A percentile compares a stretch with the other conserved stretches of the same genome.
Evolutionary conservation across 2,329 filamentous ascomycete species (phyloP).

Genomic region (Rhinocladiella similis): DNA sequence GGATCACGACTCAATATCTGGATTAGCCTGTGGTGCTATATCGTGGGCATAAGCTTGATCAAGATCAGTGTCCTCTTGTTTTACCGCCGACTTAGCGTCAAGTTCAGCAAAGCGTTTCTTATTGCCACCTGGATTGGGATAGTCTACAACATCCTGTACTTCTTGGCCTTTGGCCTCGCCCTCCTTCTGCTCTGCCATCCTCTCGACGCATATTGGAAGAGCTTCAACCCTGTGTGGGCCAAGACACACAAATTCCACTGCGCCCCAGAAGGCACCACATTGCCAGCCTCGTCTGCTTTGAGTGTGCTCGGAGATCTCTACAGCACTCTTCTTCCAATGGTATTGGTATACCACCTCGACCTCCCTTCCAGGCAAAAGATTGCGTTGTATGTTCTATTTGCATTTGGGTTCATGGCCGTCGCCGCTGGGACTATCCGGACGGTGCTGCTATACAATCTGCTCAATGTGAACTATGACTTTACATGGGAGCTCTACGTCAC

Average conservation of each 20-base stretch:
- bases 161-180: conserved; percentile 21
- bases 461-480: conserved; percentile 27
- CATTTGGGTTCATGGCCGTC: conserved; percentile 28
- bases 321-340: conserved; percentile 27
- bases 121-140: conserved; percentile 31
- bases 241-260: conserved; percentile 19
- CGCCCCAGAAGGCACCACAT: conserved; percentile 16
- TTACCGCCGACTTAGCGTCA: conserved; percentile 29
- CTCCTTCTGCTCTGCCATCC: conserved; percentile 26
- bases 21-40: conserved; percentile 24
- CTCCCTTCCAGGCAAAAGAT: conserved; percentile 25
- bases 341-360: conserved; percentile 24
- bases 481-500: conserved; percentile 27
- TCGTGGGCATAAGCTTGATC: conserved; percentile 15
- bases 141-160: conserved; percentile 28
- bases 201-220: conserved; percentile 28
- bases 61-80: conserved; percentile 31
- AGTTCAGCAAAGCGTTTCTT: conserved; percentile 23
- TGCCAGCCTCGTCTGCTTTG: conserved; percentile 24
- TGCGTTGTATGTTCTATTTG: conserved; percentile 26
- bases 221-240: conserved; percentile 22
- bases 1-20: conserved; percentile 25
- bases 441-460: conserved; percentile 21
- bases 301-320: conserved; percentile 29
- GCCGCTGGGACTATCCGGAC: conserved; percentile 26